These are phyloP conservation scores for Lepidium africanum DNA, from an alignment of 345 rosid genomes.

Conservation along the genomic window DNA sequence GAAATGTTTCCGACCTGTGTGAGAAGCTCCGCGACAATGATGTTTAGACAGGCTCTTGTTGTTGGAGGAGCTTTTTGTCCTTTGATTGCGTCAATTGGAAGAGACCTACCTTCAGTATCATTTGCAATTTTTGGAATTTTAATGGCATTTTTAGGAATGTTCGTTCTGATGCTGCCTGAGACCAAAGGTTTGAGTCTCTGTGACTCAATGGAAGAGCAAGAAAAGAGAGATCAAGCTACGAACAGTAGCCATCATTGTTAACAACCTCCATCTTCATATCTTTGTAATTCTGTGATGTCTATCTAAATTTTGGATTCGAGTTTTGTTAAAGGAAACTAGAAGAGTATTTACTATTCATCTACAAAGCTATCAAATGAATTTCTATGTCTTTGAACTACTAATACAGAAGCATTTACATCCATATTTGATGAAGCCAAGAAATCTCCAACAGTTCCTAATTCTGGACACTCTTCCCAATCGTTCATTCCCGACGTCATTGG, in stretches of 20 bases:
- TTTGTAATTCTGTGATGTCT: neutral
- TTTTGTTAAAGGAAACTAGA: neutral
- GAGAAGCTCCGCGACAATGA: conserved; percentile 36
- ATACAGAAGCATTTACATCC: conserved; percentile 47
- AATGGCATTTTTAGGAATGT: conserved; percentile 15
- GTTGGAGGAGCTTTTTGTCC: conserved; percentile 33
- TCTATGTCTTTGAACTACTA: conserved; percentile 65
- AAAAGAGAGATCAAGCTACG: conserved; percentile 12
- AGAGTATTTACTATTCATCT: conserved; percentile 14
- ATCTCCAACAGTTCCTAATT: conserved; percentile 64
- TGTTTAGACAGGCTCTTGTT: conserved; percentile 37
- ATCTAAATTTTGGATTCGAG: neutral
- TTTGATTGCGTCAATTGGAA: conserved; percentile 30
- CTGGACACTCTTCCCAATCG: conserved; percentile 95
- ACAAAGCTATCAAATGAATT: conserved; percentile 27
- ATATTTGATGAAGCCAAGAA: conserved; percentile 54
- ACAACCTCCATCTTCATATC: neutral
- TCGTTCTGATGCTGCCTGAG: conserved; percentile 31
- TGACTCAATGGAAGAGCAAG: conserved; percentile 36
- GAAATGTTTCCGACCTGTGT: conserved; percentile 53
- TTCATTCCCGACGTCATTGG: conserved; percentile 55
- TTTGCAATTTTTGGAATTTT: conserved; percentile 29
- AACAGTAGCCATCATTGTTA: neutral
- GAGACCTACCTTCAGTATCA: conserved; percentile 2
- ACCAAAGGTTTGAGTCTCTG: conserved; percentile 29